Evolutionary conservation across 108 stramenopile genomes (phyloP).

Genomic region (Skeletonema costatum): DNA sequence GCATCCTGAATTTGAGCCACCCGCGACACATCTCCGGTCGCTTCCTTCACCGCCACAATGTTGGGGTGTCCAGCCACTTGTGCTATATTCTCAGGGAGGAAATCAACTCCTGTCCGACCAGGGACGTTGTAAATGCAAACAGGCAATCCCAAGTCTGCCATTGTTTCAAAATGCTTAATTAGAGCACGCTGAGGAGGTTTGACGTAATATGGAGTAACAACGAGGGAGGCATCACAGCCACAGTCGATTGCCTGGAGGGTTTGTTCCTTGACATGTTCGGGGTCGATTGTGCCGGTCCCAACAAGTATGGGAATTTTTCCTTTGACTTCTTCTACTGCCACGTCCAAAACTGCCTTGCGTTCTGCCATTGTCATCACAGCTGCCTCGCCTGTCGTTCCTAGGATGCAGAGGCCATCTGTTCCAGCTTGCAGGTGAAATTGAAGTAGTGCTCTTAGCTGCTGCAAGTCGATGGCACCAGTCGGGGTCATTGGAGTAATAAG

Average conservation of each 20-base stretch:
- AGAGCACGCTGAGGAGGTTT: conserved; percentile 80
- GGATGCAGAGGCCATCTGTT: conserved; percentile 75
- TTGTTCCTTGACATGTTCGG: conserved; percentile 49
- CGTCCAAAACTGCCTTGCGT: conserved; percentile 58
- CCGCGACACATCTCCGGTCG: conserved; percentile 67
- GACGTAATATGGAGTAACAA: conserved; percentile 87
- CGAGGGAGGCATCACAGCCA: conserved; percentile 77
- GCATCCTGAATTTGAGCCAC: conserved; percentile 49
- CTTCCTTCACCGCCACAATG: conserved; percentile 78
- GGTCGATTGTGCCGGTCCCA: conserved; percentile 69
- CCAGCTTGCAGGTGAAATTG: conserved; percentile 67
- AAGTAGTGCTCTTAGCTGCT: conserved; percentile 52
- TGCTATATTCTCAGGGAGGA: conserved; percentile 59
- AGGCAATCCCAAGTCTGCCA: conserved; percentile 74
- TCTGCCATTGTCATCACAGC: conserved; percentile 56
- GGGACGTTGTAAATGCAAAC: conserved; percentile 88
- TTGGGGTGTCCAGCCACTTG: conserved; percentile 52
- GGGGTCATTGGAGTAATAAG: conserved; percentile 71
- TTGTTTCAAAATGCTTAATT: conserved; percentile 58
- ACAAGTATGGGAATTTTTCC: conserved; percentile 68
- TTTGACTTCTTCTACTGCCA: conserved; percentile 61
- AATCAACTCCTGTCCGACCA: conserved; percentile 55
- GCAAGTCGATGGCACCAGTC: conserved; percentile 58
- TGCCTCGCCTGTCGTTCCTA: conserved; percentile 84
- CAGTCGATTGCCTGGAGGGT: conserved; percentile 64